These are phyloP conservation scores for Streptanthus diversifolius DNA, from an alignment of 345 rosid genomes.

Conservation along the genomic window DNA sequence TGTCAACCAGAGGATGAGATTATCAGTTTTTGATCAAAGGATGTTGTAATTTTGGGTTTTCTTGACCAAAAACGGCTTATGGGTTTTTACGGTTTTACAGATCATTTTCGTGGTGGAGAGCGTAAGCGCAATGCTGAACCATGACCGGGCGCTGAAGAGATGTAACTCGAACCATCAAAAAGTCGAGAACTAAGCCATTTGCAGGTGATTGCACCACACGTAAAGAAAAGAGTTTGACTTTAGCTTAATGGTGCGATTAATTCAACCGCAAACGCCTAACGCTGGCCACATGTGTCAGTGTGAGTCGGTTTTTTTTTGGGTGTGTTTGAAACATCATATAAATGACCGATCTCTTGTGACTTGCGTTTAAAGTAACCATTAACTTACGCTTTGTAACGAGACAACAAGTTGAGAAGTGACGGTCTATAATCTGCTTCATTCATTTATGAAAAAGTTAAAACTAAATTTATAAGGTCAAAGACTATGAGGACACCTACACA, in stretches of 20 bases:
- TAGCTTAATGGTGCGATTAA: background rate
- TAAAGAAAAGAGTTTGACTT: background rate
- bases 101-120: conserved; percentile 77
- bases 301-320: background rate
- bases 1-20: background rate
- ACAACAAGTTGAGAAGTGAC: conserved; percentile 6
- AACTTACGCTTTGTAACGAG: background rate
- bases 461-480: background rate
- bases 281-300: background rate
- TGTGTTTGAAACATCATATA: background rate
- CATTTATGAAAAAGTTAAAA: background rate
- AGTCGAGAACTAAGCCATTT: conserved; percentile 26
- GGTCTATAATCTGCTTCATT: background rate
- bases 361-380: conserved; percentile 1
- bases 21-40: background rate
- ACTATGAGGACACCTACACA: background rate
- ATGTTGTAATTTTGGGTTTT: background rate
- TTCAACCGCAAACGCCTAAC: background rate
- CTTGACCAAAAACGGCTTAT: background rate
- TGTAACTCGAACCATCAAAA: conserved; percentile 30
- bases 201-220: conserved; percentile 1
- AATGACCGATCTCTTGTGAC: background rate
- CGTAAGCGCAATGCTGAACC: conserved; percentile 73
- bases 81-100: conserved; percentile 39
- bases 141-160: conserved; percentile 61